Percentiles rank a stretch among this genome's conserved stretches.
Conservation (phyloP, 192 early-diverging fungal genomes). For the Bifiguratus adelaidae region DNA sequence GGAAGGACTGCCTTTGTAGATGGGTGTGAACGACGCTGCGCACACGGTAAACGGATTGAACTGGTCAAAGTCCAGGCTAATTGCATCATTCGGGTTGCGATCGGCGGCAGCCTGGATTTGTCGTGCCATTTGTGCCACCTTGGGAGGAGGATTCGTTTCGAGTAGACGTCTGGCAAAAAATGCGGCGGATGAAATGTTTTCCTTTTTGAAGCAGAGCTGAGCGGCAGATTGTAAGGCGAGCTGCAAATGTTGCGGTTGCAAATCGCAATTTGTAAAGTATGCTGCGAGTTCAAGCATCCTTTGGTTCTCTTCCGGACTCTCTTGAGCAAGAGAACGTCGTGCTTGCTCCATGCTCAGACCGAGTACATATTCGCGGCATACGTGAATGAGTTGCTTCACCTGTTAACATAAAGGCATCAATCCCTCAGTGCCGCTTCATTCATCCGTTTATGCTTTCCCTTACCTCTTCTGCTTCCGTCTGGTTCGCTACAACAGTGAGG, state of each 20-base stretch:
- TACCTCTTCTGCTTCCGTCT: slow-evolving; percentile 69
- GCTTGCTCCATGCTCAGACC: slow-evolving; percentile 78
- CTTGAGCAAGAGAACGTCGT: slow-evolving; percentile 50
- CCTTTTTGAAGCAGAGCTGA: slow-evolving; percentile 68
- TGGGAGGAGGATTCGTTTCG: slow-evolving; percentile 74
- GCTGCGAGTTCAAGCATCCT: slow-evolving; percentile 82
- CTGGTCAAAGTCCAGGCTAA: slow-evolving; percentile 85
- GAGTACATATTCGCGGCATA: slow-evolving; percentile 88
- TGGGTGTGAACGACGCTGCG: slow-evolving; percentile 75
- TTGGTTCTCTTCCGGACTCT: slow-evolving; percentile 48
- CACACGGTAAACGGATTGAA: slow-evolving; percentile 93
- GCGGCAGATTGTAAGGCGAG: slow-evolving; percentile 82
- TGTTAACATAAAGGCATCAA: too few relatives aligned
- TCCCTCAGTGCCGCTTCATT: too few relatives aligned
- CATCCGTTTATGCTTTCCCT: too few relatives aligned
- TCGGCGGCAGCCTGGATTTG: slow-evolving; percentile 69
- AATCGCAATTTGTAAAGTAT: slow-evolving; percentile 90
- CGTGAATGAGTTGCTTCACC: slow-evolving; percentile 58
- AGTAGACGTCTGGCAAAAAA: slow-evolving; percentile 83
- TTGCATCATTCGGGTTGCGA: slow-evolving; percentile 68
- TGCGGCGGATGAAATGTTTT: slow-evolving; percentile 78
- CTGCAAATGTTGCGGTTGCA: slow-evolving; percentile 84
- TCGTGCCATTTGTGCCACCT: slow-evolving; percentile 64
- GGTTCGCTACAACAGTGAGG: slow-evolving; percentile 57
- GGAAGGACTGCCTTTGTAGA: slow-evolving; percentile 76